phyloP scores from a whole-genome alignment of 306 rosid species.

The Cyamopsis tetragonoloba region DNA sequence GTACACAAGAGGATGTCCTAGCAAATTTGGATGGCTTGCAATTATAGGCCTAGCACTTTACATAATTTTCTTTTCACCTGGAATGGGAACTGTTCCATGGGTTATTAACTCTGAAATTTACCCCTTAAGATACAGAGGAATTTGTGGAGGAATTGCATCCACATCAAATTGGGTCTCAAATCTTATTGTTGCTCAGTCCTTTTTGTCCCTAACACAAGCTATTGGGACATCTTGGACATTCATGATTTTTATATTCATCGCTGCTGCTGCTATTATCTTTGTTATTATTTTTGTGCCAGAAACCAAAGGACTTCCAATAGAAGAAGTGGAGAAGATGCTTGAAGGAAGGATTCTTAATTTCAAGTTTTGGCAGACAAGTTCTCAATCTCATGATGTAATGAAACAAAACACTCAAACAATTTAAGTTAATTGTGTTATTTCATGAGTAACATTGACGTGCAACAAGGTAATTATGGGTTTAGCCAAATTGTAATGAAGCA shows the following conservation, averaged over 20 bases:
- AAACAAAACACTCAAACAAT: not conserved
- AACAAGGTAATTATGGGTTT: not conserved
- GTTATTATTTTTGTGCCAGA: conserved; percentile 51
- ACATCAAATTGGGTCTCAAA: conserved; percentile 54
- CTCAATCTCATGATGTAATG: not conserved
- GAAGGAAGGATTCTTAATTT: conserved; percentile 37
- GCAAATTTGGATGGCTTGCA: conserved; percentile 56
- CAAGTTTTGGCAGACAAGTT: conserved; percentile 48
- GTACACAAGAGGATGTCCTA: conserved; percentile 68
- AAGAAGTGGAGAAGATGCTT: conserved; percentile 63
- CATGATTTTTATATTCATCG: conserved; percentile 44
- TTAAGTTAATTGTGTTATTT: not conserved
- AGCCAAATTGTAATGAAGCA: not conserved
- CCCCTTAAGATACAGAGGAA: conserved; percentile 52
- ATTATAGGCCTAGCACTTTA: conserved; percentile 45
- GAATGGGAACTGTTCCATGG: conserved; percentile 75
- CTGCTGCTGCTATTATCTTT: conserved; percentile 38
- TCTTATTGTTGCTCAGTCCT: conserved; percentile 61
- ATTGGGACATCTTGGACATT: conserved; percentile 59
- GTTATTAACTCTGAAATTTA: conserved; percentile 68
- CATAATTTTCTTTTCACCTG: conserved; percentile 56
- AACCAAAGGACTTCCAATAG: conserved; percentile 62
- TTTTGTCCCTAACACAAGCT: conserved; percentile 43
- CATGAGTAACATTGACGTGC: not conserved
- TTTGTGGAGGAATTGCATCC: conserved; percentile 67